Percentiles rank a stretch among this genome's conserved stretches.
Conservation (phyloP, 208 protist genomes). For the Angomonas desouzai region DNA sequence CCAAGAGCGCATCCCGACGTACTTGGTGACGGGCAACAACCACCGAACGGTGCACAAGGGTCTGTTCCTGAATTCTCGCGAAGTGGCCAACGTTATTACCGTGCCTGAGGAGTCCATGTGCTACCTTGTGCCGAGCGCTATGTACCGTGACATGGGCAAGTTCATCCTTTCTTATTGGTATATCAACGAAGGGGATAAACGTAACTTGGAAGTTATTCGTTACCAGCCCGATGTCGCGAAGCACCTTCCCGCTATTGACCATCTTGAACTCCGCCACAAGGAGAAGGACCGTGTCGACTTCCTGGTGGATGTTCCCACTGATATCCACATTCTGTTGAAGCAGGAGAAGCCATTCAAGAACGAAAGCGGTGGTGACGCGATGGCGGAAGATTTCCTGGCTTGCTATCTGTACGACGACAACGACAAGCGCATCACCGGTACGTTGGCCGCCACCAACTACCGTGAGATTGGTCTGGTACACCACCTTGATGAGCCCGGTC, state of each 20-base stretch:
- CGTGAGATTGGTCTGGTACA: slow-evolving; percentile 70
- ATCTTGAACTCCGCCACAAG: slow-evolving; percentile 48
- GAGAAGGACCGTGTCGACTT: slow-evolving; percentile 74
- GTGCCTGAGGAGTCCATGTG: slow-evolving; percentile 61
- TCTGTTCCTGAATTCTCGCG: slow-evolving; percentile 56
- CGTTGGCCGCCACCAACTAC: slow-evolving; percentile 58
- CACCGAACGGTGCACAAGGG: slow-evolving; percentile 65
- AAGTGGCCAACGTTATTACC: slow-evolving; percentile 62
- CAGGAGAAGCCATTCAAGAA: slow-evolving; percentile 71
- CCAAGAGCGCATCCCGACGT: slow-evolving; percentile 49
- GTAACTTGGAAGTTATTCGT: slow-evolving; percentile 36
- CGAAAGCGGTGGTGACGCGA: slow-evolving; percentile 42
- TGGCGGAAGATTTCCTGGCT: slow-evolving; percentile 71
- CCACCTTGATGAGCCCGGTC: slow-evolving; percentile 45
- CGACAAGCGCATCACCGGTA: slow-evolving; percentile 58
- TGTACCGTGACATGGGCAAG: slow-evolving; percentile 67
- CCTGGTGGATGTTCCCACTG: slow-evolving; percentile 61
- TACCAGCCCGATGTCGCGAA: slow-evolving; percentile 50
- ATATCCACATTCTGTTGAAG: slow-evolving; percentile 67
- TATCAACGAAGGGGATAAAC: slow-evolving; percentile 28
- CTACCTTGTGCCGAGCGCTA: slow-evolving; percentile 70
- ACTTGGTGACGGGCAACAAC: slow-evolving; percentile 79
- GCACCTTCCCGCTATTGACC: slow-evolving; percentile 58
- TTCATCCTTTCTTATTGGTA: slow-evolving; percentile 85
- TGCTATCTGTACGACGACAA: slow-evolving; percentile 71